A percentile compares a stretch with the other conserved stretches of the same genome.
phyloP scores from a whole-genome alignment of 495 filamentous ascomycete species.

The Margaritispora aquatica region DNA sequence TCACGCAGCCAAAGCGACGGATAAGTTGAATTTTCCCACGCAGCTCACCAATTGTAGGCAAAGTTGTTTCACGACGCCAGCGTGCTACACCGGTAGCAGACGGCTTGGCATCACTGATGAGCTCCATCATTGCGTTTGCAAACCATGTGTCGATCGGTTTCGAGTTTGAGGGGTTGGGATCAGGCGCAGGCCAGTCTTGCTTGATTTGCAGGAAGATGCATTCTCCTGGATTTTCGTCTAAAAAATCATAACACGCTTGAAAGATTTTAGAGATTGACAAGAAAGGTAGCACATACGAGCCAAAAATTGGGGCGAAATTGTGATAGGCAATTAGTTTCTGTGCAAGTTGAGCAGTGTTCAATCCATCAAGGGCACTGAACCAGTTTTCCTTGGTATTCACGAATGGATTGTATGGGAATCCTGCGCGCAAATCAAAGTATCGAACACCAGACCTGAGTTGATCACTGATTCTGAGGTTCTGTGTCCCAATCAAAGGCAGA shows the following conservation, averaged over 20 bases:
- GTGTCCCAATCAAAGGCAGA: conserved; percentile 13
- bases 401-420: not conserved
- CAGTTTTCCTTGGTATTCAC: not conserved
- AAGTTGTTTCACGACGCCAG: not conserved
- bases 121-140: not conserved
- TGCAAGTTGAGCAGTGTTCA: not conserved
- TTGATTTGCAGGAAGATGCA: not conserved
- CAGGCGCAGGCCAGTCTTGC: not conserved
- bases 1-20: not conserved
- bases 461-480: conserved; percentile 11
- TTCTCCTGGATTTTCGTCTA: not conserved
- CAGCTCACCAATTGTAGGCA: not conserved
- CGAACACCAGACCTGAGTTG: conserved; percentile 16
- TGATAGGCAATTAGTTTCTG: not conserved
- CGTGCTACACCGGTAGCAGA: not conserved
- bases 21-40: not conserved
- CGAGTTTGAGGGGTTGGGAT: not conserved
- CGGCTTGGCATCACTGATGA: not conserved
- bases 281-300: not conserved
- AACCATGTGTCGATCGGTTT: not conserved
- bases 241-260: not conserved
- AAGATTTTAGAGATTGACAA: not conserved
- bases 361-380: not conserved
- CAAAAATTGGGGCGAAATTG: not conserved
- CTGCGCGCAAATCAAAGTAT: conserved; percentile 10